Evolutionary conservation across 768 basidiomycete genomes (phyloP).

Genomic region (Hypsizygus marmoreus): DNA sequence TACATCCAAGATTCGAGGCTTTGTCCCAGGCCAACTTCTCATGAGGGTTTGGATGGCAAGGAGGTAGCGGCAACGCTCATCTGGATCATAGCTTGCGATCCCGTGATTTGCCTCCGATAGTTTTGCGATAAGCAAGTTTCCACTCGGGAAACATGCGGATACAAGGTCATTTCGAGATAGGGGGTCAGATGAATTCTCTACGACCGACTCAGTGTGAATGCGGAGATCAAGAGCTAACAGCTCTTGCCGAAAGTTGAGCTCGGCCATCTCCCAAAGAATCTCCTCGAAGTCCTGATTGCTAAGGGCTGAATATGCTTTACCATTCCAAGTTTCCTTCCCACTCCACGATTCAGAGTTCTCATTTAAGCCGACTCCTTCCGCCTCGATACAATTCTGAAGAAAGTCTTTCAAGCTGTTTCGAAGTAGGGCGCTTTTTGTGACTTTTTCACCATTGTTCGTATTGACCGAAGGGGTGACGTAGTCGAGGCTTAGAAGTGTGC

Average conservation of each 20-base stretch:
- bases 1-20: neutral
- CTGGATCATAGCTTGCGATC: neutral
- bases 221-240: slow-evolving; percentile 19
- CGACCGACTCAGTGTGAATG: slow-evolving; percentile 1
- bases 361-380: neutral
- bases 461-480: neutral
- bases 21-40: slow-evolving; percentile 5
- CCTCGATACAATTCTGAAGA: neutral
- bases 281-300: slow-evolving; percentile 3
- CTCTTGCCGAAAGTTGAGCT: slow-evolving; percentile 22
- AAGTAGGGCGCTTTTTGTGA: neutral
- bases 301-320: neutral
- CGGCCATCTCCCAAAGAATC: slow-evolving; percentile 19
- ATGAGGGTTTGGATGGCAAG: slow-evolving; percentile 3
- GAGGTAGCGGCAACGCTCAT: slow-evolving; percentile 3
- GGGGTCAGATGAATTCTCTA: too few species aligned
- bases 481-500: slow-evolving; percentile 1
- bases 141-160: slow-evolving; percentile 4
- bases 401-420: slow-evolving; percentile 1
- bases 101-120: slow-evolving; percentile 10
- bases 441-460: neutral
- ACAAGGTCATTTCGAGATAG: slow-evolving; percentile 11
- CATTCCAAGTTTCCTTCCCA: neutral
- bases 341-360: neutral
- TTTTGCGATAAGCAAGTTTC: neutral